Percentiles rank a stretch among this genome's conserved stretches.
Conservation (phyloP, 2,329 filamentous ascomycete species). For the Curvularia verruculosa region DNA sequence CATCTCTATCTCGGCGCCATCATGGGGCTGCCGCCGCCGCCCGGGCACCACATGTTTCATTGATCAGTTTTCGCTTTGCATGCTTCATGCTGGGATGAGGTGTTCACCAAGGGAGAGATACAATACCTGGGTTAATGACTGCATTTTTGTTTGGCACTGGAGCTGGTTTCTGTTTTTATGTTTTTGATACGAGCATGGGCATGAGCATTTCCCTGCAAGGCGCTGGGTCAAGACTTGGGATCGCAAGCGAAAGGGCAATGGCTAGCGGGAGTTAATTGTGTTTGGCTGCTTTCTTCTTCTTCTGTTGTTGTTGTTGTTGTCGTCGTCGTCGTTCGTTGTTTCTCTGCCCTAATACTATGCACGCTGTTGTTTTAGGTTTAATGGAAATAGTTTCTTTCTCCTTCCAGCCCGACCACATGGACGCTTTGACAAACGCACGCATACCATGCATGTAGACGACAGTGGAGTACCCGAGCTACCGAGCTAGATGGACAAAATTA, state of each 20-base stretch:
- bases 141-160: conserved; percentile 20
- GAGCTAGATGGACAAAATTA: background rate
- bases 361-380: background rate
- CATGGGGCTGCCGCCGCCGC: conserved; percentile 11
- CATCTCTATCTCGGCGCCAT: conserved; percentile 17
- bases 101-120: background rate
- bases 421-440: background rate
- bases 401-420: conserved; percentile 3
- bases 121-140: conserved; percentile 17
- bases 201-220: conserved; percentile 19
- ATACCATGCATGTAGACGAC: too few relatives aligned
- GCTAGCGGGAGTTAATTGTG: conserved; percentile 5
- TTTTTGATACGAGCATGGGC: conserved; percentile 6
- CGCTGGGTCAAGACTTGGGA: conserved; percentile 16
- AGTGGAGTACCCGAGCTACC: conserved; percentile 5
- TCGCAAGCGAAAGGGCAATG: conserved; percentile 2
- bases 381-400: conserved; percentile 10
- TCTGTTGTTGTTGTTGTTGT: too few relatives aligned
- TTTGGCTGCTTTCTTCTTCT: background rate
- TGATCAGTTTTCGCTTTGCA: conserved; percentile 12
- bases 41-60: conserved; percentile 16
- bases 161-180: conserved; percentile 8
- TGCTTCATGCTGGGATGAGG: conserved; percentile 6
- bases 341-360: conserved; percentile 4
- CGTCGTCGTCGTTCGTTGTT: background rate